Evolutionary conservation across 768 basidiomycete genomes (phyloP).

Genomic region (Phylloporus rhodoxanthus): DNA sequence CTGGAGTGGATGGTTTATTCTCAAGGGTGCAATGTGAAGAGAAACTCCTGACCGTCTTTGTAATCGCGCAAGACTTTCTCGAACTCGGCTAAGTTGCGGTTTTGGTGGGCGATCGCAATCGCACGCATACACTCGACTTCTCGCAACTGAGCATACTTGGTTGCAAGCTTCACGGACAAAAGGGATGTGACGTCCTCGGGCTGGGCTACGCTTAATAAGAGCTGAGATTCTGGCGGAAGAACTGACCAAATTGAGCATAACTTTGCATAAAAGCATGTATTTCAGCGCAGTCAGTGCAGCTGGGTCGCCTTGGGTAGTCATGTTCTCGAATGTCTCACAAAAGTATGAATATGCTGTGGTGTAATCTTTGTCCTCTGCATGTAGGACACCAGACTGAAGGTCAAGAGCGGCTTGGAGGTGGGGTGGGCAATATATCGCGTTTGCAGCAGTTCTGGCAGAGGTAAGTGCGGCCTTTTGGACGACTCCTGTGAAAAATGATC

Average conservation of each 20-base stretch:
- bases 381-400: conserved; percentile 73
- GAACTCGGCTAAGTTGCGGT: conserved; percentile 83
- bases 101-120: conserved; percentile 89
- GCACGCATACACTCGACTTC: conserved; percentile 97
- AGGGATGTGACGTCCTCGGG: conserved; percentile 91
- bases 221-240: neutral
- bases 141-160: conserved; percentile 78
- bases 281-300: conserved; percentile 80
- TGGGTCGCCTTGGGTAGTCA: conserved; percentile 71
- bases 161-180: conserved; percentile 78
- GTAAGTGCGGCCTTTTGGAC: conserved; percentile 69
- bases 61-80: conserved; percentile 85
- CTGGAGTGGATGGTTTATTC: conserved; percentile 35
- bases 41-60: conserved; percentile 52
- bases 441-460: conserved; percentile 87
- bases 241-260: conserved; percentile 92
- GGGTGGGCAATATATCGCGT: conserved; percentile 89
- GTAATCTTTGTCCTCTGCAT: conserved; percentile 97
- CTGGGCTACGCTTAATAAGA: conserved; percentile 34
- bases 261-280: conserved; percentile 97
- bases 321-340: conserved; percentile 92
- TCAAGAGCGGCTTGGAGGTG: conserved; percentile 57
- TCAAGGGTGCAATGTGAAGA: neutral
- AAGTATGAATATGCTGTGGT: conserved; percentile 97
- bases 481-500: neutral